Evolutionary conservation across 352 stramenopile species (phyloP), one percentile per base, ranked within the genome.

Genomic region (Elongisporangium prolatum): DNA sequence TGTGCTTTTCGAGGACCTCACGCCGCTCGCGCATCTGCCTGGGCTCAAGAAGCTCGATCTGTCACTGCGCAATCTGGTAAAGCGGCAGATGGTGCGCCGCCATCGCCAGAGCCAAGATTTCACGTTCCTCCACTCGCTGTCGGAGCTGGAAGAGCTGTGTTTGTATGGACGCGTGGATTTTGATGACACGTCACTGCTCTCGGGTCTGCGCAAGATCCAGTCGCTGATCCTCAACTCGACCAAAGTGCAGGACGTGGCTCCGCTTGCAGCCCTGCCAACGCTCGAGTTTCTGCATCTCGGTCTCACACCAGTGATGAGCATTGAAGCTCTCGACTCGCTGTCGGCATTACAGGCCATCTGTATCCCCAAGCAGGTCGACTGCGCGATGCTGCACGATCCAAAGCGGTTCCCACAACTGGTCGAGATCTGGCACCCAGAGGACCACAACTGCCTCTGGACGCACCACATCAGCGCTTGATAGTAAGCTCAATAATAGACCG

Each of bases 361-460:
- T 59, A 72, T 88, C 14, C 75, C 75, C 1, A 63, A 77, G 56
- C 60, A 67, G 5, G 65, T 69, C 0, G 62, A 81, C 47, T 88
- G 78, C 60, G 56, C 60, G 0, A 48, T 61, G 18, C 69, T 88
- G 37, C 78, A 80, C 47, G 62, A 74, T 49, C 14, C 63, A n/a
- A 62, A 21, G 24, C 68, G 65, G 48, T 87, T 85, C 63, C 75
- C 74, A 17, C 52, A 60, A 21, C 67, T 88, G 16, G 67, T 69
- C 18, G 56, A 69, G 17, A 77, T 88, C 57, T 88, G 78, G 78
- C 78, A 88, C 47, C 66, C 75, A 16, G 70, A 88, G 37, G 70
- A 75, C 50, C 85, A 81, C 72, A 88, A 84, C 56, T 88, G 75
- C 40, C 69, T 88, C 6, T 85, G 74, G 75, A 86, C 67, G 50